These are phyloP conservation scores for Isabelozyma heimii DNA, from an alignment of 805 yeast genomes.

Conservation along the genomic window DNA sequence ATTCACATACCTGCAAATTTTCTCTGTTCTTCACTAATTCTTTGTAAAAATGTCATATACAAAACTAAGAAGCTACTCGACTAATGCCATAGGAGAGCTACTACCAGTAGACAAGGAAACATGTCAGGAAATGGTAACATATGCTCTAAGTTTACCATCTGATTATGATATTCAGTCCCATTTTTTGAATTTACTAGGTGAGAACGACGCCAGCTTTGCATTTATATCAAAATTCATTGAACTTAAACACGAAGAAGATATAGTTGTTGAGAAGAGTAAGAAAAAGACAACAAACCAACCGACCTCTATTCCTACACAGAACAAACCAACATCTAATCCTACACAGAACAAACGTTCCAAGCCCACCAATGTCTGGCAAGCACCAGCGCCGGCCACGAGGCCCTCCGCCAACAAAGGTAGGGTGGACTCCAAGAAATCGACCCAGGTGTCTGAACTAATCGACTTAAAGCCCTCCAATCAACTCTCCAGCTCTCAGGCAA, in stretches of 20 bases:
- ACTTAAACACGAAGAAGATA: conserved; percentile 31
- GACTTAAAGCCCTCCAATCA: conserved; percentile 34
- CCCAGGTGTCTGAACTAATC: conserved; percentile 48
- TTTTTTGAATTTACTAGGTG: conserved; percentile 56
- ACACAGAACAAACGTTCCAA: background rate
- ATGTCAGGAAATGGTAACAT: conserved; percentile 51
- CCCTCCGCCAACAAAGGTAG: conserved; percentile 7
- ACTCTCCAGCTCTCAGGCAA: conserved; percentile 18
- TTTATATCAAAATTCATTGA: conserved; percentile 46
- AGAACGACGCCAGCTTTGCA: conserved; percentile 49
- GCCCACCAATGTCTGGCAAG: conserved; percentile 2
- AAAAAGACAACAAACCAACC: conserved; percentile 6
- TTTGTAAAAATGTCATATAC: conserved; percentile 5
- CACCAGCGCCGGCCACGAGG: conserved; percentile 3
- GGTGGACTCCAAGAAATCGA: conserved; percentile 16
- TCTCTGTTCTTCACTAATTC: background rate
- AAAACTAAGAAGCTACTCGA: conserved; percentile 21
- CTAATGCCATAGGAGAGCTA: conserved; percentile 28
- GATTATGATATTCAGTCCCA: conserved; percentile 51
- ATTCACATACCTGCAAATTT: background rate
- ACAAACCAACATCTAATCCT: background rate
- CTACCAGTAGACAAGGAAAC: conserved; percentile 62
- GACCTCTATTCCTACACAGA: background rate
- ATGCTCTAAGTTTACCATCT: conserved; percentile 45
- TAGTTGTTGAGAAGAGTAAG: conserved; percentile 2